Base-by-base conservation (phyloP, 2,329 filamentous ascomycete genomes). In the Exophiala aquamarina region DNA sequence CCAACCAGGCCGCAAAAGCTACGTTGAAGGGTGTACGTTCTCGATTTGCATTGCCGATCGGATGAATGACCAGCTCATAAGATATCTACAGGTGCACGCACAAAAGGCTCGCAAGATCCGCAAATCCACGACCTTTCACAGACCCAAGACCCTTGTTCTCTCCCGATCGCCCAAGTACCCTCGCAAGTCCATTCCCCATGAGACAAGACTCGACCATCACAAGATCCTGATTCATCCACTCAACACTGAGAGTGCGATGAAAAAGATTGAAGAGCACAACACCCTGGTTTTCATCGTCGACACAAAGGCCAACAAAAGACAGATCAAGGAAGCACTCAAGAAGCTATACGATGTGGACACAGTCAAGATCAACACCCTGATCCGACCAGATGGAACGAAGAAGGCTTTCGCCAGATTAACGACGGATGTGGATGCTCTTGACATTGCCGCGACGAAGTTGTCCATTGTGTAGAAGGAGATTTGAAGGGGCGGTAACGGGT, bases 191-290 rank as follows among this genome's bases (percentile, higher is more conserved):
- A 83, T 98, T 71, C 85, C 88, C 66, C 86, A 92, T 73, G 82
- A 83, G 70, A 86, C 91, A 64, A 87, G 90, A 66, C 88, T 98
- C 68, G 93, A 98, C 78, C 88, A 92, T 78, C 88, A 91, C 83
- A 96, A 95, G 85, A 82, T 97, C 73, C 87, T 98, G 74, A 81
- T 97, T 70, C 89, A 96, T 84, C 93, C 93, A 62, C 83, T 98
- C 70, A 98, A 98, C 86, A 98, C 93, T 54, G 93, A 98, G 87
- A 93, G 87, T 70, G 93, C 94, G 69, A 97, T 98, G 92, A 98
- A 98, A 89, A 96, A 96, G 87, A 96, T 98, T 66, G 93, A 98
- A 83, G 93, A 98, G 87, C 91, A 98, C 85, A 98, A 98, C 84
- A 98, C 93, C 63, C 84, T 98, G 43, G 89, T 95, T 71, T 96